phyloP scores from a whole-genome alignment of 2,329 filamentous ascomycete genomes.

The Conoideocrella luteorostrata region DNA sequence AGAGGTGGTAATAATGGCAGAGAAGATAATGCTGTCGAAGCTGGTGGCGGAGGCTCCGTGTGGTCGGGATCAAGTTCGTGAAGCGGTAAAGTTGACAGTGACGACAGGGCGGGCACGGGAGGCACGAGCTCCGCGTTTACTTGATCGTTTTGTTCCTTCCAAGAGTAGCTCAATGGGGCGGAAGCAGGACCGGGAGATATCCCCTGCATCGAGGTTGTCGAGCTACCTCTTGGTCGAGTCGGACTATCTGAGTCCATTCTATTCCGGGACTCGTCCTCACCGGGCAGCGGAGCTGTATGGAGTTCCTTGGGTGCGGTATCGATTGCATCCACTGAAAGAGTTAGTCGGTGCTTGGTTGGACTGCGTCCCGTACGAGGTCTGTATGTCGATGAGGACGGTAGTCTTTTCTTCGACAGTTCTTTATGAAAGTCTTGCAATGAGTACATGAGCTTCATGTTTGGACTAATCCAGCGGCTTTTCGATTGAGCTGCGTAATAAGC shows the following conservation, averaged over 20 bases:
- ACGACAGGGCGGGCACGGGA: not conserved
- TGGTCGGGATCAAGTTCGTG: not conserved
- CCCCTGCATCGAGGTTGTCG: slow-evolving; percentile 42
- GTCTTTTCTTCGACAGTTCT: slow-evolving; percentile 47
- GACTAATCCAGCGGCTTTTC: slow-evolving; percentile 81
- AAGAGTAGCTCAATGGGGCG: slow-evolving; percentile 57
- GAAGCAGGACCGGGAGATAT: slow-evolving; percentile 60
- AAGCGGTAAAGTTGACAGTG: not conserved
- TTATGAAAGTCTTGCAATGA: slow-evolving; percentile 78
- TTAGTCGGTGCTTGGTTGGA: slow-evolving; percentile 53
- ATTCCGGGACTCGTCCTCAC: slow-evolving; percentile 42
- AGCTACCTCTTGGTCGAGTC: slow-evolving; percentile 44
- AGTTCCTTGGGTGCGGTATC: slow-evolving; percentile 48
- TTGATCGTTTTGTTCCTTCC: slow-evolving; percentile 40
- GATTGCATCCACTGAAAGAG: slow-evolving; percentile 53
- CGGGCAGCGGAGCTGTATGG: slow-evolving; percentile 53
- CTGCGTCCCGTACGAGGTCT: slow-evolving; percentile 46
- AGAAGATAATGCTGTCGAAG: not conserved
- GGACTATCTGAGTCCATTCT: slow-evolving; percentile 33
- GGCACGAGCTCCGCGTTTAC: not conserved
- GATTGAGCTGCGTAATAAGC: slow-evolving; percentile 75
- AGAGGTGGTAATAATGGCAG: not conserved
- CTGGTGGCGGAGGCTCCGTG: not conserved
- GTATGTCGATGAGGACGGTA: slow-evolving; percentile 38
- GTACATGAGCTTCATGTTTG: slow-evolving; percentile 90